Evolutionary conservation across 2,329 filamentous ascomycete genomes (phyloP), one percentile per base, ranked within the genome.

Genomic region (Penicillium sp.): DNA sequence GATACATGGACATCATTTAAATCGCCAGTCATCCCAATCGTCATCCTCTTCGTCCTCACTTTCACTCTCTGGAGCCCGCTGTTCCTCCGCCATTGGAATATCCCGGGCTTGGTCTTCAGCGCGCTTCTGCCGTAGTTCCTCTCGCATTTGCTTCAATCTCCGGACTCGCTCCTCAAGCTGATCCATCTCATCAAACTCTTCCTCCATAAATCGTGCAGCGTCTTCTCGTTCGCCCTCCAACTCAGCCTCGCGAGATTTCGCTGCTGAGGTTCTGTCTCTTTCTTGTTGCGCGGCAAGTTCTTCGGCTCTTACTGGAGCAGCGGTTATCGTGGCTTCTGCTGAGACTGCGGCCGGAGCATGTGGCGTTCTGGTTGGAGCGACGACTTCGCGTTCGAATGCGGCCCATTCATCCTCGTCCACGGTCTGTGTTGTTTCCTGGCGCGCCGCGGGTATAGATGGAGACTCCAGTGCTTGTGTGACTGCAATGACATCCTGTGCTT

Each of bases 121-220:
- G 52, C 70, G 73, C 64, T 64, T 81, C 69, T 68, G 79, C 69
- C 86, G 81, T 63, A 93, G 73, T 57, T 87, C 86, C 71, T 93
- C 91, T 51, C 90, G 82, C 74, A 86, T 87, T 71, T 91, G 87
- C 72, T 90, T 89, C 57, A 94, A 76, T 62, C 82, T 83, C 61
- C 83, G 82, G 13, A 94, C 89, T 6, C 90, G 84, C 55, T 86
- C 85, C 74, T 94, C 91, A 49, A 94, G 82, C 71, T 88, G 85
- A 71, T 90, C 88, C 91, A 94, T 94, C 72, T 93, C 88, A 60
- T 92, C 90, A 66, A 94, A 90, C 74, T 94, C 91, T 43, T 88
- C 86, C 75, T 92, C 89, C 59, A 93, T 77, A 33, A 89, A 87
- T 25, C 89, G 83, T 45, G 84, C 85, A 1, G 91, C 91, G 69